Conservation (phyloP, 495 filamentous ascomycete species). For the Hyphodiscus hymeniophilus region DNA sequence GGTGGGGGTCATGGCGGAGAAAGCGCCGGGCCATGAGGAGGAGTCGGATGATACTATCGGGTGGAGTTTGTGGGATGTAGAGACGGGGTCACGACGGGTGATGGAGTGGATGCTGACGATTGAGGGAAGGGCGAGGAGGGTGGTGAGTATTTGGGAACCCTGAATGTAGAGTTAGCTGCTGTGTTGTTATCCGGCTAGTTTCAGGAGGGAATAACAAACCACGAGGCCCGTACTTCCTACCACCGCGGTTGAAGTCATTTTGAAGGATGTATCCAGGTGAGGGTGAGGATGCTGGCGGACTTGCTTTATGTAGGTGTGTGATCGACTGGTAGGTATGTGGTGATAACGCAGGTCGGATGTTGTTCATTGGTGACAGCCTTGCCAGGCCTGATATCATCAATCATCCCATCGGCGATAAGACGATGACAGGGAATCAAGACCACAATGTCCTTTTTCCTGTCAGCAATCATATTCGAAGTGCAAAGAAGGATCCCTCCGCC, state of each 20-base stretch:
- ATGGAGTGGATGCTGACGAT: slow-evolving; percentile 25
- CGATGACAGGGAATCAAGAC: too few species aligned
- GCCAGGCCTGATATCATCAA: too few species aligned
- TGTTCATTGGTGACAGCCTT: too few species aligned
- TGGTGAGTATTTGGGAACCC: slow-evolving; percentile 41
- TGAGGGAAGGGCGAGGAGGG: slow-evolving; percentile 32
- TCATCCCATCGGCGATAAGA: too few species aligned
- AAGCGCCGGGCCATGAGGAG: slow-evolving; percentile 37
- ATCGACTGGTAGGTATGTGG: too few species aligned
- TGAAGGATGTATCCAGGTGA: neutral
- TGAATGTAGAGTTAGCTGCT: neutral
- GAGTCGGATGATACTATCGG: slow-evolving; percentile 26
- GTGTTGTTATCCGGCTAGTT: neutral
- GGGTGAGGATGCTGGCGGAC: too few species aligned
- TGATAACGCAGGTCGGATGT: too few species aligned
- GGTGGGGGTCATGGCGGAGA: slow-evolving; percentile 39
- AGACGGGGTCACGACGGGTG: slow-evolving; percentile 30
- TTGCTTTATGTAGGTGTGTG: too few species aligned
- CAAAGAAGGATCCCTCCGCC: too few species aligned
- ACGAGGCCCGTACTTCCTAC: slow-evolving; percentile 22
- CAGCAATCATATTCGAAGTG: too few species aligned
- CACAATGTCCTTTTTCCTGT: too few species aligned
- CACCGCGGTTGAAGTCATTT: slow-evolving; percentile 20
- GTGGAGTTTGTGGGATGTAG: slow-evolving; percentile 29
- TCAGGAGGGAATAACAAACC: slow-evolving; percentile 2